Base-by-base conservation (phyloP, 2,329 filamentous ascomycete species). In the Sporothrix brunneoviolacea region DNA sequence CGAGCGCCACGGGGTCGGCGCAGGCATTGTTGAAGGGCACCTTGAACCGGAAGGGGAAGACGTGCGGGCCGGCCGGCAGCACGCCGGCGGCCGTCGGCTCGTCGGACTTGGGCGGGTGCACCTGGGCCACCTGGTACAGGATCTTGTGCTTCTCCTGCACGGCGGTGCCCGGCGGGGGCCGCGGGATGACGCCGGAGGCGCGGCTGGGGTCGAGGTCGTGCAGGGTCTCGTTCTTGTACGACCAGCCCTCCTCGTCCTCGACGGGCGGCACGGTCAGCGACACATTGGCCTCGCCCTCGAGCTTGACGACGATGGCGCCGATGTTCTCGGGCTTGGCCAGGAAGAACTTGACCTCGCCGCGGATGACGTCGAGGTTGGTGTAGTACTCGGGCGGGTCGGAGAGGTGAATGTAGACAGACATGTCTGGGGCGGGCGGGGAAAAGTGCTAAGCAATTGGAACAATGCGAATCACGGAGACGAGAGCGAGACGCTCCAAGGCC, bases 11-110 rank as follows among this genome's bases (percentile, higher is more conserved):
- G 18, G 70, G 69, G 57, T 79, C 68, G 60, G 75, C 71, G 65
- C 85, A 91, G 47, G 77, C 75, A 63, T 88, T 90, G 69, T 91
- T 91, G 67, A 91, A 80, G 44, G 82, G 76, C 28, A 91, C 72
- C 70, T 88, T 88, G 72, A 93, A 89, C 40, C 75, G 73, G 70
- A 91, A 93, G 1, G 84, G 81, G 60, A 89, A 93, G 59, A 84
- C 78, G 65, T 91, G 85, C 59, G 82, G 75, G 50, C 88, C 88
- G 0, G 83, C 72, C 50, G 82, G 76, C 28, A 91, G 68, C 0
- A 82, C 61, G 75, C 64, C 62, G 70, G 64, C 62, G 62, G 13
- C 12, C 9, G 38, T 18, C 4, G 39, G 38, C 15, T 42, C 42
- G 9, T 53, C 67, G 54, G 70, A 70, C 28, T 75, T 71, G 41